Percentiles rank a stretch among this genome's conserved stretches.
Evolutionary conservation across 306 rosid species (phyloP).

Genomic region (Castanospermum australe): DNA sequence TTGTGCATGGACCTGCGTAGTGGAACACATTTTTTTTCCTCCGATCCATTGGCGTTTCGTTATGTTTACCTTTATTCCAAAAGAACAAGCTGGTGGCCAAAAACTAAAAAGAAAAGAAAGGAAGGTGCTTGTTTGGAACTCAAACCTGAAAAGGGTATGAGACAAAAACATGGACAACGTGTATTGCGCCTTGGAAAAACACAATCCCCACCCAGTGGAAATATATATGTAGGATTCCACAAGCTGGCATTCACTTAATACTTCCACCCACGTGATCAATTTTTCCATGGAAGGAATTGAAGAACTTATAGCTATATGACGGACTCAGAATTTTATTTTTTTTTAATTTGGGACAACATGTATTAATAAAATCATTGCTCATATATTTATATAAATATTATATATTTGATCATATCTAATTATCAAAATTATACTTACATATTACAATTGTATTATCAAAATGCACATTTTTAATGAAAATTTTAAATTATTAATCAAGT

Average conservation of each 20-base stretch:
- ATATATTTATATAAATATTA: too few species aligned
- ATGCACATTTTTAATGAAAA: too few species aligned
- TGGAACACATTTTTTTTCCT: background rate
- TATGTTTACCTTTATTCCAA: background rate
- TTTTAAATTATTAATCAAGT: too few species aligned
- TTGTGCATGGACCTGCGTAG: background rate
- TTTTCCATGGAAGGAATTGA: background rate
- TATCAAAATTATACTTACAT: too few species aligned
- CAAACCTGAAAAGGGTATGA: background rate
- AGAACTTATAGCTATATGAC: background rate
- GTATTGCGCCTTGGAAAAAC: constrained; percentile 2
- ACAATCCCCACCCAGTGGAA: constrained; percentile 7
- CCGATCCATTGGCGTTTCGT: background rate
- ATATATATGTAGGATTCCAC: constrained; percentile 31
- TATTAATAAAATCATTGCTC: too few species aligned
- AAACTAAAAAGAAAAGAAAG: background rate
- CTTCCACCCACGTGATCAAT: background rate
- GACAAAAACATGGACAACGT: constrained; percentile 7
- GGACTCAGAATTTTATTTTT: too few species aligned
- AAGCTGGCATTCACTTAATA: background rate
- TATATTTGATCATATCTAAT: too few species aligned
- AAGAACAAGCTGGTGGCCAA: background rate
- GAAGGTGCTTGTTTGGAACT: background rate
- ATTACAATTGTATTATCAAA: too few species aligned
- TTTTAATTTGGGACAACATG: too few species aligned